Percentiles rank a stretch among this genome's conserved stretches.
These are phyloP conservation scores for Camellia japonica DNA, from an alignment of 148 eudicot species.

Conservation along the genomic window DNA sequence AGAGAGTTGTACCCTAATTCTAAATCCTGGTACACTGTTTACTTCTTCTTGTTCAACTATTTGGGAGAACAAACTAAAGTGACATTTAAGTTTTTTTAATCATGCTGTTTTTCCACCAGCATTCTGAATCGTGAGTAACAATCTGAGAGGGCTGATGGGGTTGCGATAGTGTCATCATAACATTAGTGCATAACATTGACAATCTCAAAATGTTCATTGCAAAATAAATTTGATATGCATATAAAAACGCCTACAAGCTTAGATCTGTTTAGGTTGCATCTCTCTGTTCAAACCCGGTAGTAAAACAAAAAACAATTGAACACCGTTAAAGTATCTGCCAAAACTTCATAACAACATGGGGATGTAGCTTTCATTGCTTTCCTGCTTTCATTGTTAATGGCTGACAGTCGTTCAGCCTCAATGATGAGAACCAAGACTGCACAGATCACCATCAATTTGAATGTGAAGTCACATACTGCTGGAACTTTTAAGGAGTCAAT, in stretches of 20 bases:
- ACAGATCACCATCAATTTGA: neutral
- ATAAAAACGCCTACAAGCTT: neutral
- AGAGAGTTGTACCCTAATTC: too few relatives aligned
- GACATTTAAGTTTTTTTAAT: too few relatives aligned
- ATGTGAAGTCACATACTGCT: neutral
- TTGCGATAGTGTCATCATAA: too few relatives aligned
- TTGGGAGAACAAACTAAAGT: too few relatives aligned
- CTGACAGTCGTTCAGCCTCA: neutral
- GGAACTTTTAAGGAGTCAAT: neutral
- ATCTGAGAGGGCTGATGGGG: too few relatives aligned
- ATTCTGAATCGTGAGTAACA: too few relatives aligned
- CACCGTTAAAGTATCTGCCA: neutral
- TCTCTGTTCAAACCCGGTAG: neutral
- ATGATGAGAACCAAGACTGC: neutral
- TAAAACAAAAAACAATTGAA: neutral
- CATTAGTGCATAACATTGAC: neutral
- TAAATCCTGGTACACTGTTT: too few relatives aligned
- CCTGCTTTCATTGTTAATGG: neutral
- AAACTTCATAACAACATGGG: neutral
- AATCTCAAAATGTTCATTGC: neutral
- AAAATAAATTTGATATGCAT: neutral
- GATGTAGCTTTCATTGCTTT: neutral
- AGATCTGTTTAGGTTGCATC: neutral
- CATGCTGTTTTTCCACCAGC: too few relatives aligned
- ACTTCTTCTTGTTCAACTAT: too few relatives aligned